Base-by-base conservation (phyloP, 345 rosid species). In the Carallia pectinifolia region DNA sequence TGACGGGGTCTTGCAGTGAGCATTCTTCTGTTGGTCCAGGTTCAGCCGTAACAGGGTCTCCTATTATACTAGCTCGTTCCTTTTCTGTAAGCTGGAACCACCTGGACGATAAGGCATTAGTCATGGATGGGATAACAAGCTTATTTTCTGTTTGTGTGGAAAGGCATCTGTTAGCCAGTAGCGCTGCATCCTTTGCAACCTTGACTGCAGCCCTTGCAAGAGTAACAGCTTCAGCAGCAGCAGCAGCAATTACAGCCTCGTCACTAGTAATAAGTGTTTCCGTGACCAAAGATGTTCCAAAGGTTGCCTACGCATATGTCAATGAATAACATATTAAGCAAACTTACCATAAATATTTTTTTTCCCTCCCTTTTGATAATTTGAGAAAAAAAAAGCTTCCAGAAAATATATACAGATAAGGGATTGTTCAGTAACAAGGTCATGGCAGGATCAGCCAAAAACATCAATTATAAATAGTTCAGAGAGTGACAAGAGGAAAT, bases 161-260 rank as follows among this genome's bases (percentile, higher is more conserved):
- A 67, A 70, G 70, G 68, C 65, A 31, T 58, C 72, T 82, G 66
- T 81, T 78, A 63, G 69, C 77, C 81, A 89, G 69, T 60, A 81
- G 70, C 12, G 84, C 89, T 8, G 90, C 97, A 78, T 92, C 97
- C 81, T 87, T 90, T 0, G 97, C 96, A 79, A 89, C 80, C 81
- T 85, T 86, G 76, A 85, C 84, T 64, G 99, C 97, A 40, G 97
- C 92, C 76, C 89, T 87, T 61, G 97, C 97, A 77, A 95, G 97
- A 74, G 93, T 82, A 61, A 95, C 81, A 29, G 97, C 99, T 85
- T 95, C 97, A 39, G 95, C 89, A 37, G 97, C 92, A 44, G 96
- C 96, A 6, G 98, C 97, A 1, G 85, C 86, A 77, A 90, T 85
- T 68, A 92, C 81, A 65, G 96, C 96, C 73, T 95, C 97, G 74